Evolutionary conservation across 257 asterid genomes (phyloP), one percentile per base, ranked within the genome.

Genomic region (Forsythia viridissima): DNA sequence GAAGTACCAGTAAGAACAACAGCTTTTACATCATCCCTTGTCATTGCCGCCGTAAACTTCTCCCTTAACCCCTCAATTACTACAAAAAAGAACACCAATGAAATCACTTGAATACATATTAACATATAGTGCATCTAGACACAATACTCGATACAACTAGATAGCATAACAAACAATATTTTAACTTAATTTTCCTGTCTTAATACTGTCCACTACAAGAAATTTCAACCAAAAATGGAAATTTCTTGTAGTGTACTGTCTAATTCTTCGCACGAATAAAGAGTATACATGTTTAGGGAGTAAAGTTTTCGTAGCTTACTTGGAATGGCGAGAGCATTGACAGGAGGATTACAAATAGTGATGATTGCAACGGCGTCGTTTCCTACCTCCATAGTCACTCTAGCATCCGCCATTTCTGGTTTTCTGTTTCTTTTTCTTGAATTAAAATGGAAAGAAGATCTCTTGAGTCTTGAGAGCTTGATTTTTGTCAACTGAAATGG

Each of bases 11-110:
- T 84, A 1, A 88, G 46, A 63, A 88, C 91, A 80, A 88, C 44
- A 59, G 91, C 91, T 74, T 88, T 88, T 20, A 88, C 84, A 74
- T 88, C 91, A 44, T 78, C 79, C 79, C 89, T 80, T 73, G 70
- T 78, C 65, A 73, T 40, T 3, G 91, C 89, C 77, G 84, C 91
- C 1, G 72, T 73, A 41, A 82, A 82, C 79, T 80, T 85, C 76
- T 76, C 84, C 81, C 79, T 88, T 70, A 88, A 82, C n/a, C 88
- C 88, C 16, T 70, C 79, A 30, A 85, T 77, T 71, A 88, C 91
- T 88, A 43, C 16, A 74, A 39, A 4, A 41, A 36, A 61, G n/a
- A 48, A 55, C 9, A 6, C n/a, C 24, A 37, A 13, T 18, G 8
- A 55, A 55, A 18, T 55, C 57, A 18, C 11, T 55, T 6, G 0